Evolutionary conservation across 148 eudicot genomes (phyloP), one percentile per base, ranked within the genome.

Genomic region (Chenopodium album): DNA sequence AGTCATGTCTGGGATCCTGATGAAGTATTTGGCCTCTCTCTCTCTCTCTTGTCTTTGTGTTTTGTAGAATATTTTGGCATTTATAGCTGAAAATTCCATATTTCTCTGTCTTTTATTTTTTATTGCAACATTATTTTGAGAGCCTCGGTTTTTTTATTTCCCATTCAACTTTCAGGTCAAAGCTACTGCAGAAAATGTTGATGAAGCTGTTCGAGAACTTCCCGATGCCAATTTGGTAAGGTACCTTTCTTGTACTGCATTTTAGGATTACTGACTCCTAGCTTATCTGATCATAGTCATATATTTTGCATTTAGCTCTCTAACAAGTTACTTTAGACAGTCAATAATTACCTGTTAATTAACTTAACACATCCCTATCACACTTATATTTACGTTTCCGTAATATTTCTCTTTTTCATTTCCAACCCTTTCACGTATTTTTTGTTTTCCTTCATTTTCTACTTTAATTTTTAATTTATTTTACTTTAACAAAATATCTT

Each of bases 181-280:
- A 88, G 95, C 98, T 80, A 96, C 99, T 7, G 99, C 99, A 67
- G 95, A 90, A 88, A 92, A 96, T 88, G 97, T 96, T 69, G 85
- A 96, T 85, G 99, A 91, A 84, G 99, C 99, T 79, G 99, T 94
- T 85, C 91, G 97, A 83, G 99, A 96, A 88, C 99, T 96, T 82
- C 99, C 98, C 82, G 99, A 96, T 90, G 98, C 99, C 89, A 96
- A 96, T 89, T 89, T 80, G 98, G 99, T 96, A 96, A 91, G 94
- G 94, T 94, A 94, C 85, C 89, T 88, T 74, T 86, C 90, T 87
- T 85, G 76, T 84, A 85, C 85, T 81, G 62, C 69, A 77, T 83
- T 80, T 72, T 78, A 73, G 20, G 76, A 79, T 26, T 46, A 79
- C 60, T 44, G 71, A 29, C 67, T 76, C 62, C n/a, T 52, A 63